Base-by-base conservation (phyloP, 176 grass and related monocot species). In the Aegilops speltoides region DNA sequence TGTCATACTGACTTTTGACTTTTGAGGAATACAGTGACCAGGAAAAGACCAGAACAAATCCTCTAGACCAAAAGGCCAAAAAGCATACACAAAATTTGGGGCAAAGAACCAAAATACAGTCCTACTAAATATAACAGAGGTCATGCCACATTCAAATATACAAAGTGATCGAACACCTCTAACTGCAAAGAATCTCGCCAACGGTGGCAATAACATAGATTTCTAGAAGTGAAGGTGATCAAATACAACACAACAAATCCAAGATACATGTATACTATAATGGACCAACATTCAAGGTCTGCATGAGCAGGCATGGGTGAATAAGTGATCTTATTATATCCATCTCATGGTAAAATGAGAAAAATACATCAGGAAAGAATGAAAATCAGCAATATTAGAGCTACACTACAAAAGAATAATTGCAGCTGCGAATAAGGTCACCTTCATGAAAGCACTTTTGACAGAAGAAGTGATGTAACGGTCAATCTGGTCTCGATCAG, bases 401-500 rank as follows among this genome's bases (percentile, higher is more conserved):
- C 37, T 79, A 69, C 34, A 76, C 68, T 78, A 77, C 29, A 19
- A 88, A 74, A 82, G 78, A 86, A 82, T 31, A 88, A 87, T 37
- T 79, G 50, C 61, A 78, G 36, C 24, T 77, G 68, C 70, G 83
- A 73, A 92, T 65, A 82, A 82, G 72, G 78, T 79, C 79, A 99
- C 97, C 92, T 90, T 99, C 68, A 86, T 50, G 57, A 99, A 99
- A 91, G 84, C 94, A 91, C 36, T 90, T 96, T 96, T 99, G 69
- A 99, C 87, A 68, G 97, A 96, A 90, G 90, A 96, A 77, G 79
- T 92, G 65, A 99, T 96, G 82, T 96, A 99, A 75, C 81, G 90
- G 73, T 96, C 94, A 76, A 99, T 94, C 87, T 99, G 97, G 68
- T 96, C 94, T 62, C 89, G 85, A 73, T 94, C 91, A 56, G 94